These are phyloP conservation scores for Diaporthe vexans DNA, from an alignment of 2,329 filamentous ascomycete genomes.

Conservation along the genomic window DNA sequence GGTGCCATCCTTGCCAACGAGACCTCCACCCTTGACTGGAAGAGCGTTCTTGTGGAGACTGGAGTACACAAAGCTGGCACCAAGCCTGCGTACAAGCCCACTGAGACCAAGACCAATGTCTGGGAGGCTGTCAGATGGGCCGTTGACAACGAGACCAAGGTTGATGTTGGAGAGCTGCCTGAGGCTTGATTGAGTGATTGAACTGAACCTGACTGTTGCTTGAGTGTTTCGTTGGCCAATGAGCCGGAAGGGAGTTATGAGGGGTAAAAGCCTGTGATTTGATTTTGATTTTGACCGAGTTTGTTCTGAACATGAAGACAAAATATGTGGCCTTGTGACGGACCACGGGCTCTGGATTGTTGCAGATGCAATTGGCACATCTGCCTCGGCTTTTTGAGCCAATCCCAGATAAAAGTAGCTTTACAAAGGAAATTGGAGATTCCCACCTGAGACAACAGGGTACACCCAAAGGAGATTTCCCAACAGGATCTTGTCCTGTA, in stretches of 20 bases:
- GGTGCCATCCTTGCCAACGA: slow-evolving; percentile 61
- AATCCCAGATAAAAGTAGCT: not conserved
- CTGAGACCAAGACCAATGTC: slow-evolving; percentile 72
- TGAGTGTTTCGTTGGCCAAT: not conserved
- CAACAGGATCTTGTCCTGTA: too few relatives aligned
- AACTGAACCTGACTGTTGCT: not conserved
- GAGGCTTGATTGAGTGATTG: not conserved
- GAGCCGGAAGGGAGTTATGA: not conserved
- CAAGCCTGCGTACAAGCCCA: slow-evolving; percentile 66
- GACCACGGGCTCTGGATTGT: not conserved
- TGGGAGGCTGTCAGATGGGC: slow-evolving; percentile 76
- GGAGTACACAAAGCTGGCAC: slow-evolving; percentile 69
- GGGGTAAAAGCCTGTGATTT: not conserved
- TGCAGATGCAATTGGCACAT: not conserved
- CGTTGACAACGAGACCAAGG: slow-evolving; percentile 7
- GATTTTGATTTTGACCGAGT: not conserved
- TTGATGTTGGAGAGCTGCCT: slow-evolving; percentile 12
- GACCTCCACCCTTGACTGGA: slow-evolving; percentile 69
- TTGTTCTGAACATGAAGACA: not conserved
- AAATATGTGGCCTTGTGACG: not conserved
- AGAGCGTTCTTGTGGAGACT: slow-evolving; percentile 75
- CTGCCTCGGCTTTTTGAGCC: not conserved
- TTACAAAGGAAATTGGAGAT: not conserved
- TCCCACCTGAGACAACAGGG: too few relatives aligned
- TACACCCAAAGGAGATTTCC: too few relatives aligned